These are phyloP conservation scores for Solanum lycopersicoides DNA, from an alignment of 257 asterid genomes.

Conservation along the genomic window DNA sequence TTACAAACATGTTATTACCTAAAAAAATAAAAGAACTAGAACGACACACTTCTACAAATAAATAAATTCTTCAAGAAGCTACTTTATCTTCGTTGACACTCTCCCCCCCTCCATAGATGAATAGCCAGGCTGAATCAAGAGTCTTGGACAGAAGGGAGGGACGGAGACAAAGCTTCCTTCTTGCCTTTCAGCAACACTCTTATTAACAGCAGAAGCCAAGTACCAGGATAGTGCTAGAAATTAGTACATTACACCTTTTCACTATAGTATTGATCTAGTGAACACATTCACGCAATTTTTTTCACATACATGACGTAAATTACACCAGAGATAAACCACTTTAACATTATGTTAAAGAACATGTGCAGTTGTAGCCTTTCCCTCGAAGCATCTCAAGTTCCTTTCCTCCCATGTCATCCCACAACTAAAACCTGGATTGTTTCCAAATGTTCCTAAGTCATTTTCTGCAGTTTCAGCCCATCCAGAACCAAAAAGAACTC, in stretches of 20 bases:
- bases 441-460: neutral
- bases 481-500: neutral
- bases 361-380: neutral
- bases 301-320: neutral
- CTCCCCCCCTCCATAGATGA: neutral
- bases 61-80: neutral
- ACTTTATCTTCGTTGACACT: neutral
- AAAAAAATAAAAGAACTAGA: neutral
- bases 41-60: neutral
- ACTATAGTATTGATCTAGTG: neutral
- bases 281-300: neutral
- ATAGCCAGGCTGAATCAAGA: neutral
- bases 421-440: neutral
- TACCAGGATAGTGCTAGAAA: neutral
- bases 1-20: neutral
- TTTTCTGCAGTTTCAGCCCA: neutral
- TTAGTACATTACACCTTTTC: neutral
- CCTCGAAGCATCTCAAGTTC: neutral
- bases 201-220: neutral
- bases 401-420: neutral
- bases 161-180: too few species aligned
- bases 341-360: neutral
- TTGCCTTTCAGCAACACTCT: too few species aligned
- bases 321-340: neutral
- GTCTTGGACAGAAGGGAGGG: too few species aligned